Base-by-base conservation (phyloP, 139 green algal genomes). In the Chlorella ohadii region DNA sequence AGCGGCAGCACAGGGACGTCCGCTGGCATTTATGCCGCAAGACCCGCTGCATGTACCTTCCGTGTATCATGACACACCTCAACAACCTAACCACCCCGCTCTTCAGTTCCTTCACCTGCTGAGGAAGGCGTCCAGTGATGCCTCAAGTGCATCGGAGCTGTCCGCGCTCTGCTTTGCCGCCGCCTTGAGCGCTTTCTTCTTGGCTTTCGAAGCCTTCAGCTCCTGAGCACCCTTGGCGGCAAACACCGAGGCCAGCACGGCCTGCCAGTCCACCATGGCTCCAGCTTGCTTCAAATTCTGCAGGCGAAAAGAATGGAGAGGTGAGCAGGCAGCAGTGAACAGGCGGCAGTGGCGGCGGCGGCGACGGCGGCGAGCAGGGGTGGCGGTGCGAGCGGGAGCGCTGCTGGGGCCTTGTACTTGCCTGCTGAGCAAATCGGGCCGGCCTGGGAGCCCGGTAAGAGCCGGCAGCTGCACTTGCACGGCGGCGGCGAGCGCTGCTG, bases 101-200 rank as follows among this genome's bases (percentile, higher is more conserved):
- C 2, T 31, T 15, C 34, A 27, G 17, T 19, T 20, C 19, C n/a
- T 22, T 27, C 61, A 84, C 83, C 61, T 64, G 22, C 5, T 22
- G 38, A 86, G 25, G 22, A 76, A 86, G 39, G 33, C 70, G 20
- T 85, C 19, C 19, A 85, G 36, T 20, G 39, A 74, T 16, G 55
- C 33, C 23, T n/a, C 39, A 0, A 85, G 57, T 15, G 20, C 25
- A 23, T 71, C 70, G 20, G 34, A 4, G 22, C 33, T 19, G 44
- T 71, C 36, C 0, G 51, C 36, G 68, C 70, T 85, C 19, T 19
- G 16, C 17, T 81, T 57, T 1, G 31, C 59, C 4, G 81, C 81
- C 20, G 39, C 27, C 22, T 85, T 85, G 33, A 87, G 38, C 1
- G 80, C 59, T 15, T 67, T 71, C 47, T 87, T 86, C 12, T 84